These are phyloP conservation scores for Tulasnella sp. DNA, from an alignment of 768 basidiomycete species.

Conservation along the genomic window DNA sequence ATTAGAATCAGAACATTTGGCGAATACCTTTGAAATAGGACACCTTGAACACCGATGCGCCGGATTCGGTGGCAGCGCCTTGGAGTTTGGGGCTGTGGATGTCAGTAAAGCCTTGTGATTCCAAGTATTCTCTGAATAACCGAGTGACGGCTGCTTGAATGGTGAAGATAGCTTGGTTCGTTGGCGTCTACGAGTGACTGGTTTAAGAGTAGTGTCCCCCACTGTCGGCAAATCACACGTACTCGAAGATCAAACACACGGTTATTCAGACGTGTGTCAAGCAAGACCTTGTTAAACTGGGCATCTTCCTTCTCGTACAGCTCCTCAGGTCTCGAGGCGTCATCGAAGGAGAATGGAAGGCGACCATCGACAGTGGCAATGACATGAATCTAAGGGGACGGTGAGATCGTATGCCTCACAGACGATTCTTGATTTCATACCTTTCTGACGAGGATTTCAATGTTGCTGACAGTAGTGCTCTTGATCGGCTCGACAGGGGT, in stretches of 20 bases:
- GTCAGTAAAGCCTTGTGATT: conserved; percentile 74
- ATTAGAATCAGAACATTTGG: neutral
- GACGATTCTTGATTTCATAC: conserved; percentile 43
- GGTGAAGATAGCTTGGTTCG: conserved; percentile 94
- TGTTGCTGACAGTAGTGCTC: conserved; percentile 80
- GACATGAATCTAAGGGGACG: conserved; percentile 64
- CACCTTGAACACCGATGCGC: conserved; percentile 97
- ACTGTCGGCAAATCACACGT: conserved; percentile 37
- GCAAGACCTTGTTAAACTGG: conserved; percentile 73
- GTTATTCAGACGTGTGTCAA: conserved; percentile 93
- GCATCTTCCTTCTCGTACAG: conserved; percentile 58
- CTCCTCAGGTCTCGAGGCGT: conserved; percentile 79
- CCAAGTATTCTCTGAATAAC: conserved; percentile 80
- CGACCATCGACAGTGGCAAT: conserved; percentile 71
- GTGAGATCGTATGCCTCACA: neutral
- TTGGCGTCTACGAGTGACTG: conserved; percentile 42
- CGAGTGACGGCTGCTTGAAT: conserved; percentile 85
- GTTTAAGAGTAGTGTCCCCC: neutral
- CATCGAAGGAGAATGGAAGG: conserved; percentile 89
- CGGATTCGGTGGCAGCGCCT: conserved; percentile 94
- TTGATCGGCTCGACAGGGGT: conserved; percentile 82
- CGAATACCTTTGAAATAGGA: conserved; percentile 87
- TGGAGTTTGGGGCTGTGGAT: conserved; percentile 98
- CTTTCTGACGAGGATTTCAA: conserved; percentile 80
- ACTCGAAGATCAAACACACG: conserved; percentile 91